Evolutionary conservation across 78 protist species (phyloP), one percentile per base, ranked within the genome.

Genomic region (Polysphondylium violaceum): DNA sequence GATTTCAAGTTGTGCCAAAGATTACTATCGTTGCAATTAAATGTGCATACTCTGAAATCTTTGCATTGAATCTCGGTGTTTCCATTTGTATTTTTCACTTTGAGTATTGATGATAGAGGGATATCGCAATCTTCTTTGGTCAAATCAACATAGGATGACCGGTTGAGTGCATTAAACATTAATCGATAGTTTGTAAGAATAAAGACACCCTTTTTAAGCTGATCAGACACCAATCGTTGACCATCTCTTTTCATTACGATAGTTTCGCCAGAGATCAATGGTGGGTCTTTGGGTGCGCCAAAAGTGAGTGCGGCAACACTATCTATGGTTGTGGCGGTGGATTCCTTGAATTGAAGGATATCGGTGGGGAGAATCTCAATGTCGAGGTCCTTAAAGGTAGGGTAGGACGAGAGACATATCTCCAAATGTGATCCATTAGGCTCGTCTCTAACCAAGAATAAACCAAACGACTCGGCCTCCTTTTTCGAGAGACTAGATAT

Each of bases 91-190:
- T 35, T 55, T 72, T 44, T 68, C 8, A n/a, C 33, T 69, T 74
- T 67, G 11, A n/a, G 33, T 7, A 83, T 83, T 1, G 79, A n/a
- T 19, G 79, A 59, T 33, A 83, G 31, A 31, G 91, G 79, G 1
- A 83, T 67, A 21, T 68, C 91, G 33, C 74, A 63, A 43, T 83
- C 91, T 7, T 83, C 91, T 69, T 83, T 83, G 0, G 91, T 69
- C 3, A 83, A 58, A 31, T 83, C 91, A 19, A 43, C 77, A 58
- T 83, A 83, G 0, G 91, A 83, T 33, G 91, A 83, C 27, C 91
- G 29, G 33, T 83, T 83, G 3, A 44, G 19, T 4, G 74, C 79
- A 9, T 47, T 38, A 17, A 69, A 83, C 14, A 83, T 69, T 27
- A 83, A 27, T 33, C 91, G n/a, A 43, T 58, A 83, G 53, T 83